Evolutionary conservation across 176 grass and related monocot genomes (phyloP), one percentile per base, ranked within the genome.

Genomic region (Secale cereale): DNA sequence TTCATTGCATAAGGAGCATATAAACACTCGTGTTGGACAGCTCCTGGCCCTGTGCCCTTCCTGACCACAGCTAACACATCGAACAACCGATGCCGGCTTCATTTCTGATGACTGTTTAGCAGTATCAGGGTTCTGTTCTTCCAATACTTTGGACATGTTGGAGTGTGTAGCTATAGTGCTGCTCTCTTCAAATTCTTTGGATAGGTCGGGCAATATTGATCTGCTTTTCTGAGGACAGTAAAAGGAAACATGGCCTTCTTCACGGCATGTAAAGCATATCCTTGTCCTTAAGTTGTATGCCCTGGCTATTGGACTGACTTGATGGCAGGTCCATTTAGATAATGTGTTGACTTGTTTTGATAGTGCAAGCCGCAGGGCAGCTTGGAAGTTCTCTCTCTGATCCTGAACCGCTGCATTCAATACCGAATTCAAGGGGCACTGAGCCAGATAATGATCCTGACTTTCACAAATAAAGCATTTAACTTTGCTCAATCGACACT

Each of bases 391-490:
- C 40, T 74, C 41, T 74, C 71, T 46, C 41, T 74, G 71, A 74
- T 74, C 25, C 40, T 74, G 43, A 74, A 15, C 48, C 7, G 27
- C 71, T 19, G 71, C 43, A 28, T 25, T 74, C 25, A 74, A 74
- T 8, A 9, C 71, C 17, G 25, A 74, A 48, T 74, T 74, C 41
- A 74, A 19, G 71, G 71, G 71, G 41, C 71, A 74, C 15, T 50
- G 71, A 50, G 71, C 23, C 48, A 48, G 71, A 74, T 48, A 74
- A 74, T 74, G 71, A 74, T 74, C 71, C 71, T 29, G 25, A 74
- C 7, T 27, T 48, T 48, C 71, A 10, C 71, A 74, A 74, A 74
- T 5, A 29, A 48, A 46, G 41, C 71, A 48, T 74, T 25, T 74
- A 74, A 48, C 71, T 14, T 74, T 29, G 14, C 41, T 29, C 71